These are phyloP conservation scores for Dothistroma pini DNA, from an alignment of 2,329 filamentous ascomycete species.

Conservation along the genomic window DNA sequence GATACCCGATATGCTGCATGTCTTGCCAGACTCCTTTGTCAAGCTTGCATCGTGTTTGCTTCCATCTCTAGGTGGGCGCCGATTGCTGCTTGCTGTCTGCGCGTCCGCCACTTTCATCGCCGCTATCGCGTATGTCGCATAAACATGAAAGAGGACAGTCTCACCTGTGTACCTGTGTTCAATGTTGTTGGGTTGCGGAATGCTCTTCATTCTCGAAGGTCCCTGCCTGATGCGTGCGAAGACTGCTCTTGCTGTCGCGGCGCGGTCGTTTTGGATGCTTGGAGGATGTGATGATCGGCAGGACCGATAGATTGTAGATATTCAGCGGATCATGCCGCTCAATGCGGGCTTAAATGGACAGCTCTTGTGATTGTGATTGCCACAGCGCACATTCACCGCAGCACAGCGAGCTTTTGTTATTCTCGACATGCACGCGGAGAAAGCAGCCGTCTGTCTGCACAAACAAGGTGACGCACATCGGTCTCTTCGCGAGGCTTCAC, in stretches of 20 bases:
- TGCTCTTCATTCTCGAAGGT: neutral
- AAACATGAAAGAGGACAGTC: neutral
- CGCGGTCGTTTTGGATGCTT: neutral
- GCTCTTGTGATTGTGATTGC: neutral
- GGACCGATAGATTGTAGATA: neutral
- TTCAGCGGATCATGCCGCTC: neutral
- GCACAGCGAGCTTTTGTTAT: neutral
- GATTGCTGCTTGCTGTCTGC: neutral
- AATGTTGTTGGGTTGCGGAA: neutral
- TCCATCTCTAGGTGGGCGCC: neutral
- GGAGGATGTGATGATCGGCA: neutral
- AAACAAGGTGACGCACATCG: neutral
- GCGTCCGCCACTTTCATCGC: neutral
- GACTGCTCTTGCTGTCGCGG: neutral
- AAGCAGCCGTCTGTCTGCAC: neutral
- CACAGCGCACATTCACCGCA: neutral
- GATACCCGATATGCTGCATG: neutral
- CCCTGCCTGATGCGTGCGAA: neutral
- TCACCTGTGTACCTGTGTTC: no score
- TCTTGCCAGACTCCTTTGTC: neutral
- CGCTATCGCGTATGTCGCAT: neutral
- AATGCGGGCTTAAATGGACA: neutral
- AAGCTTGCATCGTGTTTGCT: neutral
- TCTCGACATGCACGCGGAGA: neutral
- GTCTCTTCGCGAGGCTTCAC: no score